Conservation (phyloP, 192 early-diverging fungal species). For the Rhizoclosmatium globosum region DNA sequence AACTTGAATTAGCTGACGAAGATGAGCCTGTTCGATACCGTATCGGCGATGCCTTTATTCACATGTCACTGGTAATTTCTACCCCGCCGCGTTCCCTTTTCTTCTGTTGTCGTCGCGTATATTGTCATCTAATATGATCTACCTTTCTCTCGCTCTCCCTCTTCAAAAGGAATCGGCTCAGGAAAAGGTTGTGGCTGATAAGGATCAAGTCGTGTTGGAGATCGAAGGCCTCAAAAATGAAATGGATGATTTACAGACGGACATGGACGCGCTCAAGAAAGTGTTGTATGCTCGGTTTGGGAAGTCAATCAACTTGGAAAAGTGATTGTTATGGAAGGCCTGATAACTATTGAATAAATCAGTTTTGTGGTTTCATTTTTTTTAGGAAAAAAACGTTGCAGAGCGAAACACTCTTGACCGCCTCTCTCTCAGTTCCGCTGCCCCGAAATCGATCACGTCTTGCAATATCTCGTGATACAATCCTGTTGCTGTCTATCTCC, state of each 20-base stretch:
- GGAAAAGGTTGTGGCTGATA: conserved; percentile 73
- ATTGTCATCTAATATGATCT: too few relatives aligned
- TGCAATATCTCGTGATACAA: too few relatives aligned
- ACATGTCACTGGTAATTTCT: conserved; percentile 38
- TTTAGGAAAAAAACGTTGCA: too few relatives aligned
- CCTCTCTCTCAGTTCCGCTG: too few relatives aligned
- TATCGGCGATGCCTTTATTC: conserved; percentile 90
- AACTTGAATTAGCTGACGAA: conserved; percentile 93
- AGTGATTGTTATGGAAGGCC: background rate
- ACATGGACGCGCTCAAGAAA: conserved; percentile 90
- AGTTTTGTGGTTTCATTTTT: too few relatives aligned
- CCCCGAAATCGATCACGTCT: too few relatives aligned
- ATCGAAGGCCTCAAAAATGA: conserved; percentile 70
- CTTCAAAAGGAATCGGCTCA: conserved; percentile 70
- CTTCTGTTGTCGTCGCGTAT: background rate
- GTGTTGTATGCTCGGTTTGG: conserved; percentile 92
- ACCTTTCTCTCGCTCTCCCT: background rate
- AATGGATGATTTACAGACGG: conserved; percentile 61
- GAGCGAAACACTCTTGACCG: too few relatives aligned
- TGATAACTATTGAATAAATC: too few relatives aligned
- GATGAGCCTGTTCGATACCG: conserved; percentile 85
- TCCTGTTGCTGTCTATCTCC: too few relatives aligned
- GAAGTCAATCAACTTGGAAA: conserved; percentile 93
- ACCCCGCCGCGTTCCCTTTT: background rate
- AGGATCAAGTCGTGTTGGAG: conserved; percentile 62